Evolutionary conservation across 306 rosid genomes (phyloP), one percentile per base, ranked within the genome.

Genomic region (Mucuna pruriens): DNA sequence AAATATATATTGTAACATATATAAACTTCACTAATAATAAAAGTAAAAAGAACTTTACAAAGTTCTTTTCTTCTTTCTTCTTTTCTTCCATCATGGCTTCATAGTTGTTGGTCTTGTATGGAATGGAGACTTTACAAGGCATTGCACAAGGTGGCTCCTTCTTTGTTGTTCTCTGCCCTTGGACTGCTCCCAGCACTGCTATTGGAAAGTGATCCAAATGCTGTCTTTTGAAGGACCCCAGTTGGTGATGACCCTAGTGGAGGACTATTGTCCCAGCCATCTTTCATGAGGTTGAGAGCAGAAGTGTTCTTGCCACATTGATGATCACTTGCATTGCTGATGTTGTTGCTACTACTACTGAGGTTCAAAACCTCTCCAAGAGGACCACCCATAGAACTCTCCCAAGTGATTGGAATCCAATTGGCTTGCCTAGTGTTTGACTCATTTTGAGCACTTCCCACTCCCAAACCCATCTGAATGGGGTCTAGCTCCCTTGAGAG

Each of bases 111-210:
- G 19, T 63, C 31, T 78, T 25, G 42, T 26, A 45, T 62, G 71
- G 48, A 26, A 19, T 61, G 0, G n/a, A n/a, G n/a, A n/a, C 0
- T 81, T 85, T 82, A 86, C 76, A 82, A 73, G 85, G 93, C 80
- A 70, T 86, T 92, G 88, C 96, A 90, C 64, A 84, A 84, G 39
- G 68, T 61, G 42, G 84, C 89, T n/a, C 94, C 94, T 80, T 90
- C 93, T 73, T 80, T 82, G 34, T 73, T 92, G 42, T 86, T 89
- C 64, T 92, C 97, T 2, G 97, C 90, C 58, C 97, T 83, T 3
- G 99, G 99, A 84, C 97, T 92, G 77, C 98, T 93, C 23, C 97
- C 99, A 15, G 97, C 90, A 42, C 98, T 96, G 88, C 99, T 92
- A 82, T 92, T 92, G 0, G 98, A 91, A 33, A 90, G 88, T 6